Evolutionary conservation across 768 basidiomycete species (phyloP).

Genomic region (Mycena metata): DNA sequence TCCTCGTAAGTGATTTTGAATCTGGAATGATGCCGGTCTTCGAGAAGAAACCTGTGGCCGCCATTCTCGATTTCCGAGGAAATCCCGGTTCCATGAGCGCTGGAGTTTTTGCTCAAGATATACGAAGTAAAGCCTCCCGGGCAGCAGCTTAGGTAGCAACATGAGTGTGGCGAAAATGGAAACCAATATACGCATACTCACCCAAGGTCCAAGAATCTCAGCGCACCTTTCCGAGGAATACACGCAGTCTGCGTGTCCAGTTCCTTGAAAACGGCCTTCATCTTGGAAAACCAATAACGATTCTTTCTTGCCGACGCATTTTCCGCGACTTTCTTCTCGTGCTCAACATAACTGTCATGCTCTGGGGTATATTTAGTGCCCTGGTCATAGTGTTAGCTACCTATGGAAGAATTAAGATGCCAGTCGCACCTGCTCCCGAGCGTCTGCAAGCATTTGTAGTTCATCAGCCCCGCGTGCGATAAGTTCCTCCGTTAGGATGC

Average conservation of each 20-base stretch:
- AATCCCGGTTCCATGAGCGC: constrained; percentile 45
- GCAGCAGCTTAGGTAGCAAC: constrained; percentile 40
- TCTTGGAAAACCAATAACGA: constrained; percentile 40
- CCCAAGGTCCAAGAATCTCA: constrained; percentile 47
- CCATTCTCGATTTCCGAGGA: constrained; percentile 43
- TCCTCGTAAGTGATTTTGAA: constrained; percentile 40
- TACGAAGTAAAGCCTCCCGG: constrained; percentile 50
- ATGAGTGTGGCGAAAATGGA: background rate
- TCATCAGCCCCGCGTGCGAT: constrained; percentile 36
- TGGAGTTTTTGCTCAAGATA: constrained; percentile 42
- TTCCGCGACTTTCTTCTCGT: constrained; percentile 35
- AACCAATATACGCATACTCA: constrained; percentile 14
- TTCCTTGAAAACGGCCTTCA: constrained; percentile 42
- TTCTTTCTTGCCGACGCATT: constrained; percentile 37
- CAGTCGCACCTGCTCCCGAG: constrained; percentile 22
- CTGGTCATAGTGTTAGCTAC: constrained; percentile 5
- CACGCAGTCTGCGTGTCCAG: constrained; percentile 38
- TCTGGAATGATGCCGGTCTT: constrained; percentile 37
- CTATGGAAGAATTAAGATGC: too few species aligned
- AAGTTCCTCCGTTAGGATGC: constrained; percentile 33
- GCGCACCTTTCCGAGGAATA: constrained; percentile 25
- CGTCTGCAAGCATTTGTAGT: constrained; percentile 25
- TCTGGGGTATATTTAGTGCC: constrained; percentile 18
- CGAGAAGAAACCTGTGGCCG: constrained; percentile 43
- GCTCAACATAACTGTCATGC: constrained; percentile 25